Evolutionary conservation across 129 eudicot genomes (phyloP), one percentile per base, ranked within the genome.

Genomic region (Dittrichia graveolens): DNA sequence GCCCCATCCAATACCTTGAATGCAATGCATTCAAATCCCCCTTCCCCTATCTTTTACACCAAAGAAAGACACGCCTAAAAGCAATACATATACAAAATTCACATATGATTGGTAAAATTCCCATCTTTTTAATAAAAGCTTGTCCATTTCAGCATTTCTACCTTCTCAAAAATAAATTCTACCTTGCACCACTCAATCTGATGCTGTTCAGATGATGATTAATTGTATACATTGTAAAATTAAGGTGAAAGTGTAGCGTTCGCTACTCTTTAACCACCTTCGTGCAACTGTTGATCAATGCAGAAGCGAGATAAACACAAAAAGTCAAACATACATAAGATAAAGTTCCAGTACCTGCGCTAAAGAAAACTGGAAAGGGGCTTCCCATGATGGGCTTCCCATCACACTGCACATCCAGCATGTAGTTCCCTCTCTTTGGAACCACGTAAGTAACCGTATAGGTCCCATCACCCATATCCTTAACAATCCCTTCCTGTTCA

Each of bases 281-380:
- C n/a, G n/a, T n/a, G 31, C 31, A 24, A 24, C 31, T 24, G 31
- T 2, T 24, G 31, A 24, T 24, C 31, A 24, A 24, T 24, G 31
- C 31, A 24, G 31, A 24, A 24, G 31, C 31, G 2, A 24, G n/a
- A n/a, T 69, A 38, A n/a, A 52, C 37, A 48, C 16, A 8, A 68
- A 37, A 61, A 35, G 7, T 46, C 52, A 39, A 8, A 16, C 7
- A 47, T 50, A 13, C 8, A 64, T 43, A 75, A 34, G 44, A 40
- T 57, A 44, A 6, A 9, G 49, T 45, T 9, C 38, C 19, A 15
- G 6, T 72, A 94, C 99, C 99, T 77, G 93, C 74, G 63, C 99
- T 90, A 60, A 95, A 95, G 84, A 90, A 95, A 55, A 95, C 99
- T 1, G 99, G 99, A 67, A 95, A 95, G 2, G 97, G 99, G 67